Evolutionary conservation across 495 filamentous ascomycete species (phyloP).

Genomic region (Aspergillus indologenus): DNA sequence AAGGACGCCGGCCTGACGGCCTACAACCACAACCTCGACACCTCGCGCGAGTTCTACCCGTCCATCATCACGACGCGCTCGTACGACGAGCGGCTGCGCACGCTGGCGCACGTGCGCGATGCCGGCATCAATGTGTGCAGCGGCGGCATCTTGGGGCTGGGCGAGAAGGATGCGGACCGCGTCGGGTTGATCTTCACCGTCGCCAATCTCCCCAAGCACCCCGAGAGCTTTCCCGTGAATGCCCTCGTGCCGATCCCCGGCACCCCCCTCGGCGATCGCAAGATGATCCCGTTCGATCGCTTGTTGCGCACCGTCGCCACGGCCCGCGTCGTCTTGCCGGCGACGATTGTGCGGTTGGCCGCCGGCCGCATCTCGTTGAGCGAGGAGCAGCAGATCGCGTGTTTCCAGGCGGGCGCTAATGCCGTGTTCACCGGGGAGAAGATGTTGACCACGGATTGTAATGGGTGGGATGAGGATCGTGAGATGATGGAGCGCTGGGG

Average conservation of each 20-base stretch:
- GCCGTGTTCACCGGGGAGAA: conserved; percentile 89
- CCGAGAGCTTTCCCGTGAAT: conserved; percentile 83
- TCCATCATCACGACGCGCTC: conserved; percentile 73
- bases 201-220: conserved; percentile 69
- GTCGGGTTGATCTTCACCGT: conserved; percentile 77
- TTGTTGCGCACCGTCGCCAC: conserved; percentile 75
- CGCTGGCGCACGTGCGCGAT: conserved; percentile 69
- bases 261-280: conserved; percentile 70
- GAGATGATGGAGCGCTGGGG: conserved; percentile 78
- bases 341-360: conserved; percentile 76
- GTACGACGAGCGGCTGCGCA: conserved; percentile 78
- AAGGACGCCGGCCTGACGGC: conserved; percentile 80
- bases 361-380: conserved; percentile 72
- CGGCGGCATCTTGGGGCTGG: conserved; percentile 77
- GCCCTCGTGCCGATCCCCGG: conserved; percentile 82
- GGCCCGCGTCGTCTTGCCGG: conserved; percentile 72
- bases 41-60: conserved; percentile 80
- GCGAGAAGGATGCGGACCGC: conserved; percentile 71
- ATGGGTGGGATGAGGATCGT: conserved; percentile 82
- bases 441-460: conserved; percentile 87
- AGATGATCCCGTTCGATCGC: conserved; percentile 66
- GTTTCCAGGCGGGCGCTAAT: conserved; percentile 83
- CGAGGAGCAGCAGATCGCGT: conserved; percentile 80
- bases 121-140: conserved; percentile 85
- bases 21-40: conserved; percentile 90